A percentile compares a stretch with the other conserved stretches of the same genome.
Evolutionary conservation across 2,329 filamentous ascomycete genomes (phyloP).

Genomic region (Aureobasidium subglaciale): DNA sequence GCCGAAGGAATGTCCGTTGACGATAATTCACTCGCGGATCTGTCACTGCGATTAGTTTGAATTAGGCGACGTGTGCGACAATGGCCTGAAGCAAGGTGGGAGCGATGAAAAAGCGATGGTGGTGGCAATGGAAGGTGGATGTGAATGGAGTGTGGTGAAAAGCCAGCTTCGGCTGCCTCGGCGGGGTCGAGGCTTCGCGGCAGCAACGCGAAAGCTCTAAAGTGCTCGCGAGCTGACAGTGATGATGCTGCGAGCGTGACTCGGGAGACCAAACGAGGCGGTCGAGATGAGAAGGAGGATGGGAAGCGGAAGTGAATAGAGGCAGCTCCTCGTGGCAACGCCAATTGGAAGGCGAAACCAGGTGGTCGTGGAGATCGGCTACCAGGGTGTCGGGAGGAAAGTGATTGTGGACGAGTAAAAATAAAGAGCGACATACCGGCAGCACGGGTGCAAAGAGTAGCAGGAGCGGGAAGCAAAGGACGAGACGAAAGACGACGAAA

Average conservation of each 20-base stretch:
- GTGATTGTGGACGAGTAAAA: constrained; percentile 4
- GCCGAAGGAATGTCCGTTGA: constrained; percentile 18
- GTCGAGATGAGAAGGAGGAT: neutral
- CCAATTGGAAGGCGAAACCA: constrained; percentile 9
- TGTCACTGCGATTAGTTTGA: constrained; percentile 12
- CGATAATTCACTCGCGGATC: constrained; percentile 18
- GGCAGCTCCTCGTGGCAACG: constrained; percentile 8
- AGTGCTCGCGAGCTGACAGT: neutral
- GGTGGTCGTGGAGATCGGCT: constrained; percentile 10
- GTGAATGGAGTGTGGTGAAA: constrained; percentile 6
- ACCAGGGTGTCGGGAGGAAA: constrained; percentile 11
- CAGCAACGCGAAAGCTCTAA: constrained; percentile 10
- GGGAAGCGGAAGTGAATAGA: neutral
- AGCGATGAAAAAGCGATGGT: no score
- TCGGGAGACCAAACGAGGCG: neutral
- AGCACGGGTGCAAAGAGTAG: constrained; percentile 11
- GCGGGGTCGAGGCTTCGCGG: constrained; percentile 10
- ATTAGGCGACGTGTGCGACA: neutral
- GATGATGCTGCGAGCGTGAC: neutral
- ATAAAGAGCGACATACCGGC: constrained; percentile 7
- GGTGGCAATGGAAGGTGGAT: constrained; percentile 2
- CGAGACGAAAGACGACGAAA: constrained; percentile 14
- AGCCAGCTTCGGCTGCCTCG: constrained; percentile 13
- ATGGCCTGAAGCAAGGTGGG: neutral
- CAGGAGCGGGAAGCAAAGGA: constrained; percentile 13